These are phyloP conservation scores for Psilocybe cubensis DNA, from an alignment of 768 basidiomycete genomes.

Conservation along the genomic window DNA sequence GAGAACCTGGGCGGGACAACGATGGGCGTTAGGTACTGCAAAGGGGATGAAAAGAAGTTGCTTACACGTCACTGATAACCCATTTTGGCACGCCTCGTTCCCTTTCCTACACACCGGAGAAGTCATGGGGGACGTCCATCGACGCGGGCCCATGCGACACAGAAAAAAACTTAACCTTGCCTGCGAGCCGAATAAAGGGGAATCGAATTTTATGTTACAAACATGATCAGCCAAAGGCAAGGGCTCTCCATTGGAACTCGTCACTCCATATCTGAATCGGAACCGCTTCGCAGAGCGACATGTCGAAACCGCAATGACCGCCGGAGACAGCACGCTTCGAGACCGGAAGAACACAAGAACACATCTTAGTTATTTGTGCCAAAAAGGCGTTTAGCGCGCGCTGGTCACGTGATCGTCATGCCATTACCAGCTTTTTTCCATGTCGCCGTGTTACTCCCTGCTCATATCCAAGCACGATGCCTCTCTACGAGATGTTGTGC, in stretches of 20 bases:
- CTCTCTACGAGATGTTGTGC: constrained; percentile 87
- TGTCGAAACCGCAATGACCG: constrained; percentile 1
- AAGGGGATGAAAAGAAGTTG: constrained; percentile 22
- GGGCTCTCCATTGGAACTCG: neutral
- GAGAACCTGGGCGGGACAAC: constrained; percentile 1
- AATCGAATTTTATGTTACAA: constrained; percentile 20
- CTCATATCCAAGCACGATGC: too few relatives aligned
- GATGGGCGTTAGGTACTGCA: constrained; percentile 13
- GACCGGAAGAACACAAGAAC: too few relatives aligned
- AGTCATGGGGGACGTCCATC: constrained; percentile 12
- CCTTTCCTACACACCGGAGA: constrained; percentile 14
- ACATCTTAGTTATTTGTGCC: too few relatives aligned
- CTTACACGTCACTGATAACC: constrained; percentile 22
- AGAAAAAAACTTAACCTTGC: neutral
- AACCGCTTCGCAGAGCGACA: neutral
- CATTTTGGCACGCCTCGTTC: constrained; percentile 11
- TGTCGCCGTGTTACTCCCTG: neutral
- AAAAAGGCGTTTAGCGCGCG: too few relatives aligned
- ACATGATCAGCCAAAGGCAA: constrained; percentile 18
- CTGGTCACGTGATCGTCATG: too few relatives aligned
- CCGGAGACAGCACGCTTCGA: constrained; percentile 31
- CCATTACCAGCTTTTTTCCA: neutral
- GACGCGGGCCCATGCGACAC: constrained; percentile 13
- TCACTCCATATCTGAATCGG: neutral
- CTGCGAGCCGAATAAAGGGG: constrained; percentile 12